Evolutionary conservation across 2,329 filamentous ascomycete species (phyloP), one percentile per base, ranked within the genome.

Genomic region (Aspergillus quadrilineatus): DNA sequence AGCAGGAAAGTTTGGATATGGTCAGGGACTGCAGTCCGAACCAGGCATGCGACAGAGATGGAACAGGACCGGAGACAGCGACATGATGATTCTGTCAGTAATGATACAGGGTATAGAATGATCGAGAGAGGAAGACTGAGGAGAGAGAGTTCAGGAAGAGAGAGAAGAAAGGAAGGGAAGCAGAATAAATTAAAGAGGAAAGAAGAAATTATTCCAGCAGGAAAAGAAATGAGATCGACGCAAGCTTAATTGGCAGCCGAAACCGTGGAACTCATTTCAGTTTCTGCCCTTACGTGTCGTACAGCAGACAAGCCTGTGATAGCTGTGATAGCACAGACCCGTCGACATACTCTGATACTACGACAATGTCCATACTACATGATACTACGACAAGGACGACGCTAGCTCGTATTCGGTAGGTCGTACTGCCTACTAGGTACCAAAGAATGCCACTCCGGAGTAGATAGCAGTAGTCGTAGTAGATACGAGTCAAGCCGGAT

Each of bases 111-210:
- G 6, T 10, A 45, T 32, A 8, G 39, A 9, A 9, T 22, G 39
- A 22, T 2, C 5, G 22, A 10, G 10, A 22, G 39, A 42, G 17
- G 15, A 22, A 42, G 39, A 45, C 4, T 30, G 28, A 7, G n/a
- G 2, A 17, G 22, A 39, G 8, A 32, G 14, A 44, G 37, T 30
- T 41, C 15, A n/a, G 29, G 6, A 39, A 48, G 15, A 49, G 43
- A 12, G 37, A 46, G 45, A 55, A 49, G 36, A 39, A 14, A 54
- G 34, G 17, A 47, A 49, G 28, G 46, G 46, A 17, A 53, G 36
- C 26, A 28, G 28, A 58, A 57, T 32, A 32, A 53, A 48, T 52
- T 36, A 58, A 37, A 53, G 47, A 56, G 56, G 44, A 39, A 55
- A 55, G 26, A 43, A 28, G 41, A 37, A 51, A 57, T 37, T 45